A percentile compares a stretch with the other conserved stretches of the same genome.
phyloP scores from a whole-genome alignment of 768 basidiomycete species.

The Austroboletus festivus region DNA sequence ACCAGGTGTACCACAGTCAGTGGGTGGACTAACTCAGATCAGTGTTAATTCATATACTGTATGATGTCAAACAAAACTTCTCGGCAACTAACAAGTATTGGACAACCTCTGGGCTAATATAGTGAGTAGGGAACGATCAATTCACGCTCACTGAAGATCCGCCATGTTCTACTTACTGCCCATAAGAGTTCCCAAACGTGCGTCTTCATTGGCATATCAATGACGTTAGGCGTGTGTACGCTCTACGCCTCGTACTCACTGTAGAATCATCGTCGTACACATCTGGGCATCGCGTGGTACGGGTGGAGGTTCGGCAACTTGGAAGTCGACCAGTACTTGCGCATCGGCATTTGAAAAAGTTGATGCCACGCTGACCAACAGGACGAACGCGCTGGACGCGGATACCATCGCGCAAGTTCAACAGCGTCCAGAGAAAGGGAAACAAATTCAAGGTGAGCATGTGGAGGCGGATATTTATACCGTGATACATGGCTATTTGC shows the following conservation, averaged over 20 bases:
- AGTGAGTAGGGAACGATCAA: not conserved
- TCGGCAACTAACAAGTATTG: conserved; percentile 55
- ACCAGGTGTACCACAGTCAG: conserved; percentile 64
- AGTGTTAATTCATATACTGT: no score
- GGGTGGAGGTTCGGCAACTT: conserved; percentile 70
- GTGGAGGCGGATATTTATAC: conserved; percentile 7
- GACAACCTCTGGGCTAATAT: conserved; percentile 57
- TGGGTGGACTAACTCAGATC: conserved; percentile 59
- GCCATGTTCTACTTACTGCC: conserved; percentile 45
- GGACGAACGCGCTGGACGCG: conserved; percentile 7
- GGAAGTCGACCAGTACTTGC: conserved; percentile 53
- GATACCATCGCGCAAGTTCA: conserved; percentile 24
- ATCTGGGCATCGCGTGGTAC: conserved; percentile 57
- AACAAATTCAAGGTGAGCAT: not conserved
- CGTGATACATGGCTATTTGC: no score
- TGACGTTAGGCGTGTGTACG: not conserved
- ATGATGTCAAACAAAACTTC: no score
- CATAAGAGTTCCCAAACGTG: conserved; percentile 72
- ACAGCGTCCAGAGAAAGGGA: conserved; percentile 2
- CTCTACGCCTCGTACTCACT: conserved; percentile 38
- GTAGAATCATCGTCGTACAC: conserved; percentile 62
- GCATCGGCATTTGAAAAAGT: conserved; percentile 15
- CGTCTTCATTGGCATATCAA: conserved; percentile 38
- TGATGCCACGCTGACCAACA: conserved; percentile 11
- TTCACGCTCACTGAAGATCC: no score